A percentile compares a stretch with the other conserved stretches of the same genome.
These are phyloP conservation scores for Saccharum spontaneum DNA, from an alignment of 176 grass and related monocot species.

Conservation along the genomic window DNA sequence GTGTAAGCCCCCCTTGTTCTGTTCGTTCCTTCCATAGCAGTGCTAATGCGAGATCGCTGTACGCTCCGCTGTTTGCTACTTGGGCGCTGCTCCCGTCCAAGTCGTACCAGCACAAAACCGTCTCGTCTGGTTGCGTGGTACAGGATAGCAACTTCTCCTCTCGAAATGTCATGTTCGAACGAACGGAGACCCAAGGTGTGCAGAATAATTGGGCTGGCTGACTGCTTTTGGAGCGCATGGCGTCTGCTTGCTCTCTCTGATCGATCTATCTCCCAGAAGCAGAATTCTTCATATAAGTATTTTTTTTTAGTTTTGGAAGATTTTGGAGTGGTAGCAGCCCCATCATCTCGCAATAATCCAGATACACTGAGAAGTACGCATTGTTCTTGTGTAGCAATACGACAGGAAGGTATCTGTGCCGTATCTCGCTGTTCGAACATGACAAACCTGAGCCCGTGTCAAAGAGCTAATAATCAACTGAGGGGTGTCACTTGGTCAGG, in stretches of 20 bases:
- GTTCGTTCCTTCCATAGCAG: slow-evolving; percentile 36
- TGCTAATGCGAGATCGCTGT: slow-evolving; percentile 34
- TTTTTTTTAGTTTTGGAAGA: slow-evolving; percentile 16
- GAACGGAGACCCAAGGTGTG: background rate
- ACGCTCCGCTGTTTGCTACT: slow-evolving; percentile 17
- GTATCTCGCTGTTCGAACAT: slow-evolving; percentile 6
- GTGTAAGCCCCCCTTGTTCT: slow-evolving; percentile 56
- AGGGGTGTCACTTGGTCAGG: background rate
- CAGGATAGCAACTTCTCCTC: slow-evolving; percentile 33
- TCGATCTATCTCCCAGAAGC: background rate
- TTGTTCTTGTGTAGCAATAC: slow-evolving; percentile 14
- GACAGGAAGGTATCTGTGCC: slow-evolving; percentile 30
- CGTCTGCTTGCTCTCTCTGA: slow-evolving; percentile 21
- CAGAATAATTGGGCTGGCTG: slow-evolving; percentile 18
- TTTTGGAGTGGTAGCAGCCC: background rate
- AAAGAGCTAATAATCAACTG: background rate
- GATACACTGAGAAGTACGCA: slow-evolving; percentile 11
- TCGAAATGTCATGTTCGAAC: slow-evolving; percentile 31
- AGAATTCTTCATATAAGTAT: background rate
- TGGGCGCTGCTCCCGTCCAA: slow-evolving; percentile 10
- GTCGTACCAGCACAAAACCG: slow-evolving; percentile 15
- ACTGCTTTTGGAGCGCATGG: slow-evolving; percentile 35
- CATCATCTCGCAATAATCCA: slow-evolving; percentile 23
- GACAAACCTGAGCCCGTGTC: slow-evolving; percentile 24
- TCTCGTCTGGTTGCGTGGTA: slow-evolving; percentile 28